These are phyloP conservation scores for Boletus rubescentipes DNA, from an alignment of 768 basidiomycete species.

Conservation along the genomic window DNA sequence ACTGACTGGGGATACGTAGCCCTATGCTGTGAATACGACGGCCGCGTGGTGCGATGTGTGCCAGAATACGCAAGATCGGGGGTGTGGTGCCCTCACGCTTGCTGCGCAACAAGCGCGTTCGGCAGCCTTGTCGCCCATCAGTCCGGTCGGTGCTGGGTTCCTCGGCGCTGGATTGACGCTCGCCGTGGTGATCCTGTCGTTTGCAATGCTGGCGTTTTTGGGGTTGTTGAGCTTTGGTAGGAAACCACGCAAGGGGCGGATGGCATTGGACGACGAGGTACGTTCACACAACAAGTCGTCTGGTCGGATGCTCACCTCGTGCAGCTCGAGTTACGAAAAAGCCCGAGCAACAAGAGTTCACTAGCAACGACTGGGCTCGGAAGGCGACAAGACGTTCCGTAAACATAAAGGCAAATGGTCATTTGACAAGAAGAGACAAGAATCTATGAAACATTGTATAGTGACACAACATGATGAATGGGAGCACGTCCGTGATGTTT, in stretches of 20 bases:
- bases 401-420: not conserved
- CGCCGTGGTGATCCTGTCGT: conserved; percentile 38
- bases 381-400: not conserved
- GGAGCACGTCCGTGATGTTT: conserved; percentile 18
- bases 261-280: conserved; percentile 16
- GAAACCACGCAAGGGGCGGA: conserved; percentile 3
- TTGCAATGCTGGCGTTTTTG: conserved; percentile 40
- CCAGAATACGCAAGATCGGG: conserved; percentile 54
- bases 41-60: conserved; percentile 60
- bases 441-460: conserved; percentile 21
- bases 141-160: conserved; percentile 64
- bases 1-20: conserved; percentile 31
- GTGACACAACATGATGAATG: conserved; percentile 5
- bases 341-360: conserved; percentile 11
- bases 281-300: not conserved
- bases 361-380: not conserved
- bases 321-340: conserved; percentile 25
- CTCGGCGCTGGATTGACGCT: conserved; percentile 59
- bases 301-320: not conserved
- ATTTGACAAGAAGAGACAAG: not conserved
- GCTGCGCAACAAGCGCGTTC: conserved; percentile 27
- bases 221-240: conserved; percentile 36
- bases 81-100: conserved; percentile 49
- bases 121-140: conserved; percentile 41
- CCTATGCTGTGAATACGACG: conserved; percentile 50